Base-by-base conservation (phyloP, 192 early-diverging fungal species). In the Gigaspora rosea region DNA sequence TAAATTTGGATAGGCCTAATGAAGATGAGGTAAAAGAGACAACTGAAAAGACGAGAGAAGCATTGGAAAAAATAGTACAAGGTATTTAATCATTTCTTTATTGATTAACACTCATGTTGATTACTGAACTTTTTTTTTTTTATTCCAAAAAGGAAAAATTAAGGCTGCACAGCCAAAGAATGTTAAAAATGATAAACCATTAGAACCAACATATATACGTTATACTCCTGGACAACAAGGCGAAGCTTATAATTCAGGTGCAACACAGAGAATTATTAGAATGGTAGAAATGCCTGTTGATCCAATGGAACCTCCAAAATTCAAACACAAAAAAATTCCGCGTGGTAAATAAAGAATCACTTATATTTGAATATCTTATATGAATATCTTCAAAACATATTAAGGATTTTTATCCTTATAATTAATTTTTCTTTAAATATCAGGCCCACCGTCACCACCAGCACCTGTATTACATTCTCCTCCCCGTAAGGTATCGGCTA, bases 401-500 rank as follows among this genome's bases (percentile, higher is more conserved):
- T 27, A 27, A 15, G 12, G 22, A 61, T 20, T 78, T 58, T 3
- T 61, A 35, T 13, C 16, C n/a, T 16, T 9, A 65, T 12, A 18
- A 79, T 54, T 16, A 5, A 71, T 66, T 48, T 78, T 32, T 75
- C 27, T 20, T 27, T 63, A 16, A 59, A 18, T 13, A 73, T 49
- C 48, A 75, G 75, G 86, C 10, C 92, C 97, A 18, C 92, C 92
- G 11, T 95, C 94, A 4, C 96, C 97, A 13, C 98, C 97, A 2
- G 91, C 96, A n/a, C 97, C 98, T 12, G 96, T 99, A 22, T 87
- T 99, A 86, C 97, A 97, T 79, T 98, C 97, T 35, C 98, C 98
- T 54, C 96, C 98, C 13, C 93, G 96, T 54, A 99, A 97, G 82
- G 88, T 98, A 8, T 92, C 96, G 2, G 95, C 95, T 3, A 94